Percentiles rank a stretch among this genome's conserved stretches.
phyloP scores from a whole-genome alignment of 805 yeast species.

The Deakozyma indianensis region DNA sequence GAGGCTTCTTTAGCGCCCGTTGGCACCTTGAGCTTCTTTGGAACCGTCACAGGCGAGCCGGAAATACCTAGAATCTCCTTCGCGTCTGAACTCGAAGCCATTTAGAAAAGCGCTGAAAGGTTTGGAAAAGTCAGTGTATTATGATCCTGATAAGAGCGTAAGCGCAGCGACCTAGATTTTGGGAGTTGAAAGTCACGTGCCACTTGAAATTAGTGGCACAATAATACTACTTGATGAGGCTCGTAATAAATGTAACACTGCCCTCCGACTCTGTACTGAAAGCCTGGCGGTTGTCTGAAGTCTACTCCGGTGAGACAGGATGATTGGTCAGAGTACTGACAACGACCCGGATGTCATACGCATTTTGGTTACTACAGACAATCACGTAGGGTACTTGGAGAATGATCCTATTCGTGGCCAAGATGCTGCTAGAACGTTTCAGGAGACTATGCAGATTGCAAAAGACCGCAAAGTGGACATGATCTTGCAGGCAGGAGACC shows the following conservation, averaged over 20 bases:
- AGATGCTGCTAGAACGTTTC: conserved; percentile 78
- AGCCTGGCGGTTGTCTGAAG: too few relatives aligned
- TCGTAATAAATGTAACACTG: too few relatives aligned
- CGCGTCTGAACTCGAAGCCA: background rate
- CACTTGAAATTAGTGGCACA: too few relatives aligned
- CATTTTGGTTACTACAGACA: conserved; percentile 80
- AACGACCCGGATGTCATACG: conserved; percentile 63
- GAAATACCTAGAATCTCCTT: conserved; percentile 3
- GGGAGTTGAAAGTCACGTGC: too few relatives aligned
- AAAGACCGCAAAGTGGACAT: conserved; percentile 58
- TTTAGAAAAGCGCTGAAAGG: background rate
- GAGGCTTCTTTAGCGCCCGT: conserved; percentile 52
- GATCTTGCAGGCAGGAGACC: conserved; percentile 84
- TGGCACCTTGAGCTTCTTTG: conserved; percentile 17
- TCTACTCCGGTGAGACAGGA: too few relatives aligned
- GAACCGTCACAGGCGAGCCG: conserved; percentile 4
- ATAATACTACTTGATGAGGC: too few relatives aligned
- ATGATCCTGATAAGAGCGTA: background rate
- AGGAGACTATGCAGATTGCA: conserved; percentile 69
- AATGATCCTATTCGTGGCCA: conserved; percentile 80
- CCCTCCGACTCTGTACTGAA: too few relatives aligned
- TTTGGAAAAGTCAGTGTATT: background rate
- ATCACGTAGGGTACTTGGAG: conserved; percentile 90
- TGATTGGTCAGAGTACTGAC: too few relatives aligned
- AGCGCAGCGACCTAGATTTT: too few relatives aligned